These are phyloP conservation scores for Phyllosticta citriasiana DNA, from an alignment of 2,329 filamentous ascomycete genomes.

Conservation along the genomic window DNA sequence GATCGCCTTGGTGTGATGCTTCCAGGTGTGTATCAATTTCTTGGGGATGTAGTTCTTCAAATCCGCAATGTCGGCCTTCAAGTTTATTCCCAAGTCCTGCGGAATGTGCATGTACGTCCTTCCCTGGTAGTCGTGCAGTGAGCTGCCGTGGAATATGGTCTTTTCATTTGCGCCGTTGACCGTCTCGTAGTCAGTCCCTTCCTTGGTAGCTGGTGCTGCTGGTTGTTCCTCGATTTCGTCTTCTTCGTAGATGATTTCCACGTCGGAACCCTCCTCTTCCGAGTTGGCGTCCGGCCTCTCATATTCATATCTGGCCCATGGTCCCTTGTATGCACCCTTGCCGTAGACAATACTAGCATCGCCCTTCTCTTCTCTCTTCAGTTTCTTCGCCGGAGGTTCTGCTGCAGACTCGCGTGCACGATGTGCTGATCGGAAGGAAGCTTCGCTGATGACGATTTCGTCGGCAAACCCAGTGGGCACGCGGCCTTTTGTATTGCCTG, in stretches of 20 bases:
- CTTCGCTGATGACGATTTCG: constrained; percentile 81
- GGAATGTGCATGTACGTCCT: constrained; percentile 97
- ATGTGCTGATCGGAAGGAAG: constrained; percentile 81
- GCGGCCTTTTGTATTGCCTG: constrained; percentile 23
- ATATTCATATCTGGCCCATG: constrained; percentile 78
- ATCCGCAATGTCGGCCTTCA: constrained; percentile 70
- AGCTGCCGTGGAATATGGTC: constrained; percentile 73
- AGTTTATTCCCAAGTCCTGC: constrained; percentile 41
- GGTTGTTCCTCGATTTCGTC: constrained; percentile 55
- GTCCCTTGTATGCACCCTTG: constrained; percentile 79
- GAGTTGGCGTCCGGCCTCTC: constrained; percentile 61
- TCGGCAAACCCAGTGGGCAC: constrained; percentile 70
- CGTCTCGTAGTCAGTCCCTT: constrained; percentile 44
- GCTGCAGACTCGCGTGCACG: constrained; percentile 60
- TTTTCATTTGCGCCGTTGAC: constrained; percentile 53
- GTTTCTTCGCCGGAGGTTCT: constrained; percentile 54
- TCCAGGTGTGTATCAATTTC: constrained; percentile 87
- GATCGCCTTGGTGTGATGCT: constrained; percentile 67
- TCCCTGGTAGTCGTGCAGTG: constrained; percentile 86
- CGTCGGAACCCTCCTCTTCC: constrained; percentile 56
- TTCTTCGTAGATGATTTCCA: constrained; percentile 65
- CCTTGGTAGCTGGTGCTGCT: constrained; percentile 50
- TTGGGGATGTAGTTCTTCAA: constrained; percentile 88
- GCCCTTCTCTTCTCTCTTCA: constrained; percentile 77
- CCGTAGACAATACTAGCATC: constrained; percentile 77